These are phyloP conservation scores for Friedmanniomyces endolithicus DNA, from an alignment of 495 filamentous ascomycete genomes.

Conservation along the genomic window DNA sequence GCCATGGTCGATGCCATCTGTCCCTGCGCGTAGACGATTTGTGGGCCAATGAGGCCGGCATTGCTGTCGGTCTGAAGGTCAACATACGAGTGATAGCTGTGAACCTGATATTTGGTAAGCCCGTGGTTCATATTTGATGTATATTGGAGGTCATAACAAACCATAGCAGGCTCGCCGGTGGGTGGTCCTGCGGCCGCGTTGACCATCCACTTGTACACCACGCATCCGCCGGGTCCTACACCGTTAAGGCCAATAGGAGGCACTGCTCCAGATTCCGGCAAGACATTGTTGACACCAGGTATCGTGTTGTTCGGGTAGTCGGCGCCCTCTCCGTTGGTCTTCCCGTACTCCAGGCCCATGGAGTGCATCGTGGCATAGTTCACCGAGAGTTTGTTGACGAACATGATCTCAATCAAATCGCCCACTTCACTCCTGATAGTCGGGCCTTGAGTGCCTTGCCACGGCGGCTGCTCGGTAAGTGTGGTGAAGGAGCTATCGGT, in stretches of 20 bases:
- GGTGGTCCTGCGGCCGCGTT: neutral
- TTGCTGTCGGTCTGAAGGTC: conserved; percentile 13
- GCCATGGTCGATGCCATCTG: conserved; percentile 15
- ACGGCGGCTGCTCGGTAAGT: conserved; percentile 10
- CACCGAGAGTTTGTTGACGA: conserved; percentile 19
- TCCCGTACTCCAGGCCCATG: conserved; percentile 21
- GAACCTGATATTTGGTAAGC: neutral
- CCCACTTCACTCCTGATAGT: conserved; percentile 23
- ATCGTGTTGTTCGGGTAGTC: conserved; percentile 12
- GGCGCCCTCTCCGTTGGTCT: conserved; percentile 9
- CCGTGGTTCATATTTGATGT: neutral
- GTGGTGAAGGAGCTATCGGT: conserved; percentile 14
- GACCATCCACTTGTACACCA: conserved; percentile 17
- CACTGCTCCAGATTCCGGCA: conserved; percentile 10
- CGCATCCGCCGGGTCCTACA: conserved; percentile 9
- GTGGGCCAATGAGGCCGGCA: conserved; percentile 16
- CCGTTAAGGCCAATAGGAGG: neutral
- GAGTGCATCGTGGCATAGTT: conserved; percentile 25
- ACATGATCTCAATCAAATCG: conserved; percentile 27
- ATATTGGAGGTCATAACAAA: neutral
- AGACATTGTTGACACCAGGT: conserved; percentile 1
- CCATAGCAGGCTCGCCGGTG: neutral
- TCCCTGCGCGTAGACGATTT: conserved; percentile 13
- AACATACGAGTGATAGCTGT: conserved; percentile 15
- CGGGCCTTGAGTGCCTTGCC: conserved; percentile 18